Base-by-base conservation (phyloP, 257 asterid genomes). In the Echites panduratus region DNA sequence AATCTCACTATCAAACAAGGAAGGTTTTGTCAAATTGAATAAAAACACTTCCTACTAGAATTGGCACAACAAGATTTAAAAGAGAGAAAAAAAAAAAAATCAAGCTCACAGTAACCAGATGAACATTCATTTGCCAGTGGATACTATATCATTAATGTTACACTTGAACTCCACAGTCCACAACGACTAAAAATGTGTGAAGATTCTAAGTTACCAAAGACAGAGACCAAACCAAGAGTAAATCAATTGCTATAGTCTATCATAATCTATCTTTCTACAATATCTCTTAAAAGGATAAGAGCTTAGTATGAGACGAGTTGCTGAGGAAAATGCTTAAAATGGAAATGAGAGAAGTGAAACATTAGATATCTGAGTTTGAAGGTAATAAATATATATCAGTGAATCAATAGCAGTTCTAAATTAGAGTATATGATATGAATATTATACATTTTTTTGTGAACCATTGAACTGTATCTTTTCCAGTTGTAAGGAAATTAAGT, bases 1-100 rank as follows among this genome's bases (percentile, higher is more conserved):
- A 94, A 84, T 82, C 96, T 91, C 85, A 87, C 99, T 94, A 89
- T 72, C 24, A 78, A 73, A 67, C 53, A 74, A 50, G 38, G 68
- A 40, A 58, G 81, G 49, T 47, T 68, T 47, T 68, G 45, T 70
- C 48, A 62, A 19, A 68, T 22, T 24, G 52, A 45, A 41, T 20
- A 71, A 71, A 54, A 5, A 9, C 47, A 35, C 17, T 24, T 71
- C 75, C 75, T 10, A 43, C 27, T 12, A 38, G 56, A 32, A 40
- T 20, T 35, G 47, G 66, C 24, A 16, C n/a, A n/a, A 12, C 9
- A 26, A 26, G 65, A 26, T 57, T 32, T 32, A 32, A 32, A 24
- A 24, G 7, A 57, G 19, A 57, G 17, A 57, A 11, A 14, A 49
- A 63, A 65, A 38, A 5, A 20, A 22, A 63, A 17, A 4, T 26